These are phyloP conservation scores for Annulohypoxylon nitens DNA, from an alignment of 495 filamentous ascomycete species.

Conservation along the genomic window DNA sequence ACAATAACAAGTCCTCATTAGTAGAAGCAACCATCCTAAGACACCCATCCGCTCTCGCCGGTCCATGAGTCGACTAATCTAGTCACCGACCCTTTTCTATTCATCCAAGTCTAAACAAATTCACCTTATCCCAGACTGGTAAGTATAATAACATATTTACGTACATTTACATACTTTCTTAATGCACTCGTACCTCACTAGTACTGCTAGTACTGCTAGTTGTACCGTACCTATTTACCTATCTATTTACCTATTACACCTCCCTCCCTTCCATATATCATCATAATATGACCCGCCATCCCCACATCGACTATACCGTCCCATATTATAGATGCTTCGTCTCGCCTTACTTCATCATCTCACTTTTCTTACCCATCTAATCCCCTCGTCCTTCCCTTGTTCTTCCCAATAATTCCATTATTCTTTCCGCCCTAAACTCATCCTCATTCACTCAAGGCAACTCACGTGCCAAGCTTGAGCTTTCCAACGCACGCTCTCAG, in stretches of 20 bases:
- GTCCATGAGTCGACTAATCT: conserved; percentile 28
- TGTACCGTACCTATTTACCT: no score
- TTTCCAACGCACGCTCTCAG: background rate
- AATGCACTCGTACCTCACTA: background rate
- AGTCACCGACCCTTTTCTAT: conserved; percentile 15
- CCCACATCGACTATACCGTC: conserved; percentile 15
- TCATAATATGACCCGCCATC: conserved; percentile 26
- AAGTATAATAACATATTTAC: conserved; percentile 24
- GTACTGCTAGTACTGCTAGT: no score
- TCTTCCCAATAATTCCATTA: conserved; percentile 2
- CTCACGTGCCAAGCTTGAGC: background rate
- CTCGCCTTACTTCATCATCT: conserved; percentile 22
- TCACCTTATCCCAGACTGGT: conserved; percentile 12
- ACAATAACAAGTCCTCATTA: conserved; percentile 3
- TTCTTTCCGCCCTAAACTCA: background rate
- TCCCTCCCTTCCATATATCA: conserved; percentile 27
- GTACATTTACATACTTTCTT: background rate
- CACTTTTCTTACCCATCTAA: conserved; percentile 14
- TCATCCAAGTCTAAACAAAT: conserved; percentile 6
- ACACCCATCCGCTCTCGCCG: conserved; percentile 7
- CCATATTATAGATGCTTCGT: conserved; percentile 14
- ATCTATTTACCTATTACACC: background rate
- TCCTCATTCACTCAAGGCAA: background rate
- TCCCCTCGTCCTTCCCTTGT: conserved; percentile 4
- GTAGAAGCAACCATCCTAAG: background rate